Evolutionary conservation across 1,284 basidiomycete genomes (phyloP).

Genomic region (Irpex sp.): DNA sequence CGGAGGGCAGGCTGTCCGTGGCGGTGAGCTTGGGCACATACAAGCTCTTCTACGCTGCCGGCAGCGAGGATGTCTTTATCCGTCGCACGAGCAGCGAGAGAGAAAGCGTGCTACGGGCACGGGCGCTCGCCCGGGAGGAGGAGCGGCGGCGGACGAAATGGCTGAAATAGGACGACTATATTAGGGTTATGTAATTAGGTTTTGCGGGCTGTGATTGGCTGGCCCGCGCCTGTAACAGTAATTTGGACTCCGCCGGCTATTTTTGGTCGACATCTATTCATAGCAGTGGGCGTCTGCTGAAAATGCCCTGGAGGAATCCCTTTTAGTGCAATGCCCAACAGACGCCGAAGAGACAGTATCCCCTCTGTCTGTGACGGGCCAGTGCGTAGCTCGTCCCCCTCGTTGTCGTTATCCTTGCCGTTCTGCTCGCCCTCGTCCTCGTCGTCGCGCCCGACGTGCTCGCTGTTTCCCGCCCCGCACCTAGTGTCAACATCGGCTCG

Average conservation of each 20-base stretch:
- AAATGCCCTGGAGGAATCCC: neutral
- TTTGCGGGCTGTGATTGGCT: constrained; percentile 2
- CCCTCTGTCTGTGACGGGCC: constrained; percentile 9
- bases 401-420: constrained; percentile 10
- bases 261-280: constrained; percentile 10
- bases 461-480: neutral
- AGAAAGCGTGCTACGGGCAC: constrained; percentile 35
- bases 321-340: neutral
- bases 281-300: neutral
- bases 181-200: constrained; percentile 8
- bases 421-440: neutral
- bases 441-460: constrained; percentile 4
- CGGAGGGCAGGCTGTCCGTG: constrained; percentile 43
- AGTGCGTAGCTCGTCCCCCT: constrained; percentile 1
- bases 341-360: constrained; percentile 8
- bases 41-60: constrained; percentile 72
- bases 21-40: constrained; percentile 66
- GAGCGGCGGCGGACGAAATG: constrained; percentile 46
- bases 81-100: constrained; percentile 36
- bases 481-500: neutral
- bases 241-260: constrained; percentile 9
- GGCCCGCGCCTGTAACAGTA: constrained; percentile 2
- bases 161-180: constrained; percentile 17
- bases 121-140: constrained; percentile 46
- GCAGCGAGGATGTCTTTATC: constrained; percentile 50